Percentiles rank a stretch among this genome's conserved stretches.
Conservation (phyloP, 495 filamentous ascomycete species). For the Amniculicola lignicola region DNA sequence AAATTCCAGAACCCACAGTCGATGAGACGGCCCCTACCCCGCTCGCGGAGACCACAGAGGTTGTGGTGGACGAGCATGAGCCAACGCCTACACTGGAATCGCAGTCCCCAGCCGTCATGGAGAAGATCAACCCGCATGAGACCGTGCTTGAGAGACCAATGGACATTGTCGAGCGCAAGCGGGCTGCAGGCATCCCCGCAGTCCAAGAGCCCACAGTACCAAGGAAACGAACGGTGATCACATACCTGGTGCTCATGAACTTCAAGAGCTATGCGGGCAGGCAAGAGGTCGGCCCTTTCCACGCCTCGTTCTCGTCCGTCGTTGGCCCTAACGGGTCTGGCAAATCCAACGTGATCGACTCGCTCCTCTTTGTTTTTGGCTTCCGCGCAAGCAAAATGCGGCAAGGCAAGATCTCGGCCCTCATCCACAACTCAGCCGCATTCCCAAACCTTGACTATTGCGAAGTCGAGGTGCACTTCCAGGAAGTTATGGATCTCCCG, state of each 20-base stretch:
- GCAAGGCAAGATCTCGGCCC: slow-evolving; percentile 94
- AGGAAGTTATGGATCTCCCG: slow-evolving; percentile 85
- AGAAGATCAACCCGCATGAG: slow-evolving; percentile 68
- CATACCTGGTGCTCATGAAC: slow-evolving; percentile 82
- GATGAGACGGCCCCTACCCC: slow-evolving; percentile 49
- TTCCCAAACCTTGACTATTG: slow-evolving; percentile 81
- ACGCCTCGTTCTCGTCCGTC: slow-evolving; percentile 96
- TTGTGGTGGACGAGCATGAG: slow-evolving; percentile 62
- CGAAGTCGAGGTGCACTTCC: slow-evolving; percentile 93
- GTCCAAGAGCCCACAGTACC: slow-evolving; percentile 68
- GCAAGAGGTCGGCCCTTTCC: slow-evolving; percentile 95
- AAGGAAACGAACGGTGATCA: slow-evolving; percentile 84
- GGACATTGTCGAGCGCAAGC: slow-evolving; percentile 90
- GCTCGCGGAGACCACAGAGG: slow-evolving; percentile 72
- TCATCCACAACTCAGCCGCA: slow-evolving; percentile 93
- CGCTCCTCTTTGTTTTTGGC: slow-evolving; percentile 93
- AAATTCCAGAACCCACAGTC: slow-evolving; percentile 2
- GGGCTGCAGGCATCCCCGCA: slow-evolving; percentile 61
- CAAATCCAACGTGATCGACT: slow-evolving; percentile 98
- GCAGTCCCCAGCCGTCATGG: slow-evolving; percentile 29
- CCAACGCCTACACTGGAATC: slow-evolving; percentile 3
- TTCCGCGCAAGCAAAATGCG: slow-evolving; percentile 99
- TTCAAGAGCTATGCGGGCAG: slow-evolving; percentile 98
- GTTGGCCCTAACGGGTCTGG: slow-evolving; percentile 97
- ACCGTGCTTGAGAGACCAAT: slow-evolving; percentile 81